These are phyloP conservation scores for Pythium monospermum DNA, from an alignment of 352 stramenopile species.

Conservation along the genomic window DNA sequence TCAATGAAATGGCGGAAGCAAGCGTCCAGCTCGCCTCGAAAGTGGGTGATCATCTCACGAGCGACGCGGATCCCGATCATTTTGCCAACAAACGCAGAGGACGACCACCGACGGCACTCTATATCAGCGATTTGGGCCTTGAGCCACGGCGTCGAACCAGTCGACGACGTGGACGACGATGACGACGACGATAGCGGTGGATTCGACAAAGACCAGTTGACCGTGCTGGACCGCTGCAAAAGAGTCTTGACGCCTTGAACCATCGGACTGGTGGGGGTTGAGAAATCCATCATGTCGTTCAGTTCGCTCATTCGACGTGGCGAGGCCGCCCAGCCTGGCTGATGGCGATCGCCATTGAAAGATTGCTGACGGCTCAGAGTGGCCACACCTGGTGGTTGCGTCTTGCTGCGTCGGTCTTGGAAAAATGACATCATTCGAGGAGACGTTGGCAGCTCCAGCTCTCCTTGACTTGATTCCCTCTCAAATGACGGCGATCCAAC, in stretches of 20 bases:
- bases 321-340: conserved; percentile 29
- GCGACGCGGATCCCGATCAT: conserved; percentile 83
- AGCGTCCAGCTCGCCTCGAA: conserved; percentile 55
- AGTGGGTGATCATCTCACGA: conserved; percentile 82
- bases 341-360: conserved; percentile 4
- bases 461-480: too few species aligned
- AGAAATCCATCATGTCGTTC: conserved; percentile 26
- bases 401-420: conserved; percentile 2
- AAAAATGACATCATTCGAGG: conserved; percentile 22
- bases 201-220: conserved; percentile 39
- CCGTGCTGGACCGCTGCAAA: conserved; percentile 37
- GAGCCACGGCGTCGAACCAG: conserved; percentile 41
- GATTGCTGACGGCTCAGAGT: conserved; percentile 6
- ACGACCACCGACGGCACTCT: conserved; percentile 79
- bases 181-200: conserved; percentile 38
- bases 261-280: conserved; percentile 14
- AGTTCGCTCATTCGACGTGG: conserved; percentile 59
- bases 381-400: not conserved
- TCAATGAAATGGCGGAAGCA: conserved; percentile 30
- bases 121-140: conserved; percentile 83
- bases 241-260: conserved; percentile 19
- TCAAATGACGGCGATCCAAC: too few species aligned
- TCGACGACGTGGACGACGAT: conserved; percentile 12
- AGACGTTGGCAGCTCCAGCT: conserved; percentile 13
- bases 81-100: conserved; percentile 82